These are phyloP conservation scores for Chlamydomonas sphaeroides DNA, from an alignment of 139 green algal species.

Conservation along the genomic window DNA sequence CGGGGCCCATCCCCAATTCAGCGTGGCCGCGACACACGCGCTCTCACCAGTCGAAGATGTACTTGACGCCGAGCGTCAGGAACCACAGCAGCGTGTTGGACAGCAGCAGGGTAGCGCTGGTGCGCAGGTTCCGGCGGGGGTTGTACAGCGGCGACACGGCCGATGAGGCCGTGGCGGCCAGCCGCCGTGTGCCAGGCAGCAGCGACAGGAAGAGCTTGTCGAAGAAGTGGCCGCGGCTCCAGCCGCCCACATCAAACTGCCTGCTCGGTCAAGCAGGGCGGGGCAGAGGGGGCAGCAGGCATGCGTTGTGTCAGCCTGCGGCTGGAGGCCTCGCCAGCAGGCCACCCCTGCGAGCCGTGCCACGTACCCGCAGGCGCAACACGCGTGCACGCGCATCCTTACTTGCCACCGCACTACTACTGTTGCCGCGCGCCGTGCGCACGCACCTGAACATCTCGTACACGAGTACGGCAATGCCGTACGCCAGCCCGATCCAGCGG, in stretches of 20 bases:
- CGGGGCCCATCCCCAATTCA: too few relatives aligned
- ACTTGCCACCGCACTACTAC: too few relatives aligned
- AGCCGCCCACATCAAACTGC: constrained; percentile 13
- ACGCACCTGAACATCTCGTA: too few relatives aligned
- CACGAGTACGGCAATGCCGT: too few relatives aligned
- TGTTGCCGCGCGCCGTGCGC: too few relatives aligned
- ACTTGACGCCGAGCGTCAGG: constrained; percentile 62
- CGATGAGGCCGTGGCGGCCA: background rate
- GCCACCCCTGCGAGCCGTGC: too few relatives aligned
- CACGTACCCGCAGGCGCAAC: too few relatives aligned
- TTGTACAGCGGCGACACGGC: background rate
- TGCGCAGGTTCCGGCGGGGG: constrained; percentile 1
- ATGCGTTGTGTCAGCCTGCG: too few relatives aligned
- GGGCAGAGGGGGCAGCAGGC: too few relatives aligned
- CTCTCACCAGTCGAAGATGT: constrained; percentile 71
- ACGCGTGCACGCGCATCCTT: too few relatives aligned
- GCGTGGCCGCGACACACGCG: background rate
- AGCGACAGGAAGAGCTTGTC: background rate
- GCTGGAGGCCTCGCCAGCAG: too few relatives aligned
- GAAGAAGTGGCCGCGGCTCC: background rate
- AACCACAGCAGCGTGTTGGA: constrained; percentile 70
- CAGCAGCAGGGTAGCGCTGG: background rate
- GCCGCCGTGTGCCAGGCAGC: background rate
- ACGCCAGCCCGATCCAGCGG: too few relatives aligned
- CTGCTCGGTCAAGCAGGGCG: background rate